Evolutionary conservation across 768 basidiomycete species (phyloP).

Genomic region (Boletus sp.): DNA sequence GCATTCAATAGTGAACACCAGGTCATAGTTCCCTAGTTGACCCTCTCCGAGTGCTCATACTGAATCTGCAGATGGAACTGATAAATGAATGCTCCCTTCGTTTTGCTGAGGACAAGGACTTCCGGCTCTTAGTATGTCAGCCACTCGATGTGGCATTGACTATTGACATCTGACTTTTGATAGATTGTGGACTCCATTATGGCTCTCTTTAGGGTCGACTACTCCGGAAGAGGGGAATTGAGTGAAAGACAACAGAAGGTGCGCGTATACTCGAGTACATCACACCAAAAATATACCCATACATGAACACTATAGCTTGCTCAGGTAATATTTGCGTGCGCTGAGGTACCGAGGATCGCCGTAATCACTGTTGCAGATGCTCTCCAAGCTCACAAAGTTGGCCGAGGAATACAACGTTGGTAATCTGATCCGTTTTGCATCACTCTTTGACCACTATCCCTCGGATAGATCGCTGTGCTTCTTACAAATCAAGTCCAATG

Average conservation of each 20-base stretch:
- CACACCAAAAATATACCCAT: conserved; percentile 5
- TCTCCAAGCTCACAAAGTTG: conserved; percentile 86
- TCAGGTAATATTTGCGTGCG: conserved; percentile 48
- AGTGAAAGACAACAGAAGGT: conserved; percentile 94
- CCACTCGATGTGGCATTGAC: neutral
- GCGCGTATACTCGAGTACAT: neutral
- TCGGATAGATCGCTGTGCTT: conserved; percentile 68
- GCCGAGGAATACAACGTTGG: conserved; percentile 87
- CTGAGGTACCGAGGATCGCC: neutral
- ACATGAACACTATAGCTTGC: conserved; percentile 55
- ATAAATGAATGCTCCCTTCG: conserved; percentile 86
- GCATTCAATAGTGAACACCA: conserved; percentile 94
- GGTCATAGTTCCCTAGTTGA: conserved; percentile 36
- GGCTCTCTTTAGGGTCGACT: conserved; percentile 95
- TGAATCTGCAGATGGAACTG: conserved; percentile 68
- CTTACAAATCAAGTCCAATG: conserved; percentile 94
- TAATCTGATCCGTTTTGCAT: neutral
- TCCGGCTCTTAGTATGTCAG: conserved; percentile 55
- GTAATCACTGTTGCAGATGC: conserved; percentile 52
- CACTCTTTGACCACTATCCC: neutral
- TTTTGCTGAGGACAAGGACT: conserved; percentile 88
- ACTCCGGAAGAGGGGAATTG: conserved; percentile 87
- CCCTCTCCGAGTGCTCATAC: conserved; percentile 2
- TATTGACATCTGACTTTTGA: conserved; percentile 6
- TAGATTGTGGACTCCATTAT: conserved; percentile 96